Conservation (phyloP, 345 rosid species). For the Triadica sebifera region DNA sequence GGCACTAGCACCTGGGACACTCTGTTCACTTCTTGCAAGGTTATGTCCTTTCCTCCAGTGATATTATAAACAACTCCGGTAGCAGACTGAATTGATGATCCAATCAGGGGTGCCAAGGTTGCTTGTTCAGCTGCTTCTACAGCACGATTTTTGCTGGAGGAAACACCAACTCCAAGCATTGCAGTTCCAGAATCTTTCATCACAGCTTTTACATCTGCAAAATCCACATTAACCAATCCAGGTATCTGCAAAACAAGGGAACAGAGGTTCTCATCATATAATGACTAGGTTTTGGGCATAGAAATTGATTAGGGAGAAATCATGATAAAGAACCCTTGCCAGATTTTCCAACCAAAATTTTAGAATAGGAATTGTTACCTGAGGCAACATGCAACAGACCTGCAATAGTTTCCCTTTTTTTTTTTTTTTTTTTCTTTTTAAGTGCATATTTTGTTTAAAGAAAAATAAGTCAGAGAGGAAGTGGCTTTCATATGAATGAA, state of each 20-base stretch:
- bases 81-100: constrained; percentile 98
- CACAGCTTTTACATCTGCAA: constrained; percentile 96
- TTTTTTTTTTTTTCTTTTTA: background rate
- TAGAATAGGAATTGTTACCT: background rate
- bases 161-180: constrained; percentile 99
- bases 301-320: background rate
- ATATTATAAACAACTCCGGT: constrained; percentile 96
- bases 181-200: constrained; percentile 98
- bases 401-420: too few species aligned
- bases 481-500: background rate
- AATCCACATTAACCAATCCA: constrained; percentile 95
- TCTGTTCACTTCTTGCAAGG: constrained; percentile 92
- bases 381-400: background rate
- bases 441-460: background rate
- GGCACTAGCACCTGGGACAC: constrained; percentile 72
- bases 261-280: background rate
- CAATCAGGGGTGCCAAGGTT: constrained; percentile 88
- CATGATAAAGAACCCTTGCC: background rate
- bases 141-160: constrained; percentile 97
- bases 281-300: background rate
- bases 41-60: constrained; percentile 95
- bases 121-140: constrained; percentile 99
- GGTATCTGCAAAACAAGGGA: constrained; percentile 61
- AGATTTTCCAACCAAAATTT: background rate
- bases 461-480: background rate